Conservation (phyloP, 148 eudicot species). For the Persicaria tinctoria region DNA sequence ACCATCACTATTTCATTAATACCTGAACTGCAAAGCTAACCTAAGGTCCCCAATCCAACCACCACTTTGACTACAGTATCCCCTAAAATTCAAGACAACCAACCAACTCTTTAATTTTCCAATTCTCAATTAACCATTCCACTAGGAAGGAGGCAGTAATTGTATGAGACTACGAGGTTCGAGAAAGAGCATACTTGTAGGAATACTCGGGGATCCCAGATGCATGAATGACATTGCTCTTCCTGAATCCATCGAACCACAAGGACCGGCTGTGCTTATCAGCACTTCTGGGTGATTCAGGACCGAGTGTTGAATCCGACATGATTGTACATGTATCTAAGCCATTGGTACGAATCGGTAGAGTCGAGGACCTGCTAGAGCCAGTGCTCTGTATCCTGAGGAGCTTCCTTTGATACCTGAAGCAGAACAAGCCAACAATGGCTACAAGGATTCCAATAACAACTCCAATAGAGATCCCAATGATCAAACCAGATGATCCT, state of each 20-base stretch:
- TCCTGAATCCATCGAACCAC: slow-evolving; percentile 71
- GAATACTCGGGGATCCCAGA: slow-evolving; percentile 85
- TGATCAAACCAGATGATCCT: slow-evolving; percentile 53
- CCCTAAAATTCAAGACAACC: neutral
- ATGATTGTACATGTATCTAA: slow-evolving; percentile 57
- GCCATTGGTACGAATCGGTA: slow-evolving; percentile 77
- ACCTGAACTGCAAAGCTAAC: neutral
- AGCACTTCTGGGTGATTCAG: slow-evolving; percentile 59
- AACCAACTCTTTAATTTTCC: neutral
- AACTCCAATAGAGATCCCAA: slow-evolving; percentile 82
- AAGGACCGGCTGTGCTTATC: slow-evolving; percentile 36
- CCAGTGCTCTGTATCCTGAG: slow-evolving; percentile 49
- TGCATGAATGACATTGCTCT: slow-evolving; percentile 56
- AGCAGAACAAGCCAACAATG: slow-evolving; percentile 44
- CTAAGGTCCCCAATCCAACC: neutral
- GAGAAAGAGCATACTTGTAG: slow-evolving; percentile 50
- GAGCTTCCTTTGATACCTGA: slow-evolving; percentile 54
- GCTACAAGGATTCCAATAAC: slow-evolving; percentile 79
- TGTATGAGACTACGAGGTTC: neutral
- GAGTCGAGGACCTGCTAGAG: slow-evolving; percentile 60
- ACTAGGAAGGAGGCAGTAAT: neutral
- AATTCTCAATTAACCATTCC: neutral
- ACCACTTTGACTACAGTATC: neutral
- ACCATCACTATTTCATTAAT: neutral
- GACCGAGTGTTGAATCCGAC: slow-evolving; percentile 78